phyloP scores from a whole-genome alignment of 2,329 filamentous ascomycete species.

The Ophiostoma sp. region DNA sequence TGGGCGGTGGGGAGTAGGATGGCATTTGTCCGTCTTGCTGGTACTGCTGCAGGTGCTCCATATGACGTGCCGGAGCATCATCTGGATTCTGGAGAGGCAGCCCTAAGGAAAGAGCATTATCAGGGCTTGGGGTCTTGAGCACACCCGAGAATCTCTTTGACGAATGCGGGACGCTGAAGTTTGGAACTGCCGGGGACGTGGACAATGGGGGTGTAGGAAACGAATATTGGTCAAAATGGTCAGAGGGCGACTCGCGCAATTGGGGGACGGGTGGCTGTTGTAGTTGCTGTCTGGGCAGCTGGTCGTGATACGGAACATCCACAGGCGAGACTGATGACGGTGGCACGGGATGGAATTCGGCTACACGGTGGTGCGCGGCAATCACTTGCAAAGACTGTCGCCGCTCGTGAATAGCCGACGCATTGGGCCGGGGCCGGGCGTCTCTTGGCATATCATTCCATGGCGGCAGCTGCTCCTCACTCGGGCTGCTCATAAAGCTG shows the following conservation, averaged over 20 bases:
- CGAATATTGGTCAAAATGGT: not conserved
- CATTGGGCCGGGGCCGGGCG: constrained; percentile 47
- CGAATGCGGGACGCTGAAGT: constrained; percentile 47
- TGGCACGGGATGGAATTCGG: not conserved
- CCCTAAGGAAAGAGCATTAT: not conserved
- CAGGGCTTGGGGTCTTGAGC: constrained; percentile 27
- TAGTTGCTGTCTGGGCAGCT: not conserved
- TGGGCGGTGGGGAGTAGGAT: constrained; percentile 21
- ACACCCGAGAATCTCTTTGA: constrained; percentile 44
- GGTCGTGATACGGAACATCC: not conserved
- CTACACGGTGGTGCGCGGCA: not conserved
- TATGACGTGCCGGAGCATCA: not conserved
- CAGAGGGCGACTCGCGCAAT: not conserved
- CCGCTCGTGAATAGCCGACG: constrained; percentile 46
- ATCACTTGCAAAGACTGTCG: constrained; percentile 48
- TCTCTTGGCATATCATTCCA: constrained; percentile 32
- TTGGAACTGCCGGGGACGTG: constrained; percentile 35
- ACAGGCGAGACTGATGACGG: not conserved
- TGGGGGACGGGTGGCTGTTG: not conserved
- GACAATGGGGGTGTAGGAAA: constrained; percentile 23
- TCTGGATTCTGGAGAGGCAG: not conserved
- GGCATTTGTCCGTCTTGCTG: not conserved
- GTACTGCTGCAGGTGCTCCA: constrained; percentile 27
- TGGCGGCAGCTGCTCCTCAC: constrained; percentile 31
- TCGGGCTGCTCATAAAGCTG: constrained; percentile 42